Conservation (phyloP, 805 yeast genomes). For the Lachancea cidri region DNA sequence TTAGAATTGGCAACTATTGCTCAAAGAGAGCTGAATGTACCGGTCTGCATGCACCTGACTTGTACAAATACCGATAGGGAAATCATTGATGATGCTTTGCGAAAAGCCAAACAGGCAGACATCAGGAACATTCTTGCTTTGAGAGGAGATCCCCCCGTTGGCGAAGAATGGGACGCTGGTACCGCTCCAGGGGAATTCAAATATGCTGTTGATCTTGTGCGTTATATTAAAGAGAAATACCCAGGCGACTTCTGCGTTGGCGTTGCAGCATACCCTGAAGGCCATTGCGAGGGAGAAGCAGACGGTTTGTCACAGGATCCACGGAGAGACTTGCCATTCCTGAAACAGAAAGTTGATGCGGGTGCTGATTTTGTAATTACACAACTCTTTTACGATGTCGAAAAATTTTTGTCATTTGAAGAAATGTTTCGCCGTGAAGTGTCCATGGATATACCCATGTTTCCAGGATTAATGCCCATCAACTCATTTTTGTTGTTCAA, state of each 20-base stretch:
- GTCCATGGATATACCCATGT: slow-evolving; percentile 46
- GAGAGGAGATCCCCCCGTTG: slow-evolving; percentile 93
- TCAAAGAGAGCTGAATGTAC: slow-evolving; percentile 68
- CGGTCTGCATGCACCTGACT: slow-evolving; percentile 91
- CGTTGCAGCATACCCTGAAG: slow-evolving; percentile 98
- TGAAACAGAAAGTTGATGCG: slow-evolving; percentile 81
- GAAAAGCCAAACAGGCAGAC: slow-evolving; percentile 66
- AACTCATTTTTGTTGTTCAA: slow-evolving; percentile 77
- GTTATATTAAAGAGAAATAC: slow-evolving; percentile 62
- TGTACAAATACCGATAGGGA: slow-evolving; percentile 86
- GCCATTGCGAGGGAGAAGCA: slow-evolving; percentile 81
- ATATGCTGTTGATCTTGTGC: slow-evolving; percentile 82
- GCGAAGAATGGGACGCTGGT: slow-evolving; percentile 31
- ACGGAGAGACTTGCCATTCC: slow-evolving; percentile 64
- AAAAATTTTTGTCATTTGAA: slow-evolving; percentile 66
- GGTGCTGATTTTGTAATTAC: slow-evolving; percentile 95
- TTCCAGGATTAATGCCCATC: slow-evolving; percentile 91
- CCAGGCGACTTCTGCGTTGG: slow-evolving; percentile 89
- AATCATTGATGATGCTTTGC: slow-evolving; percentile 75
- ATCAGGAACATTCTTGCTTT: slow-evolving; percentile 85
- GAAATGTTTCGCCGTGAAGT: slow-evolving; percentile 39
- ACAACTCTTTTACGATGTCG: slow-evolving; percentile 86
- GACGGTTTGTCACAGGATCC: slow-evolving; percentile 62
- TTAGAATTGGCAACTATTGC: slow-evolving; percentile 78
- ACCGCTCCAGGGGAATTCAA: slow-evolving; percentile 51